phyloP scores from a whole-genome alignment of 352 stramenopile genomes.

The Pythium volutum region DNA sequence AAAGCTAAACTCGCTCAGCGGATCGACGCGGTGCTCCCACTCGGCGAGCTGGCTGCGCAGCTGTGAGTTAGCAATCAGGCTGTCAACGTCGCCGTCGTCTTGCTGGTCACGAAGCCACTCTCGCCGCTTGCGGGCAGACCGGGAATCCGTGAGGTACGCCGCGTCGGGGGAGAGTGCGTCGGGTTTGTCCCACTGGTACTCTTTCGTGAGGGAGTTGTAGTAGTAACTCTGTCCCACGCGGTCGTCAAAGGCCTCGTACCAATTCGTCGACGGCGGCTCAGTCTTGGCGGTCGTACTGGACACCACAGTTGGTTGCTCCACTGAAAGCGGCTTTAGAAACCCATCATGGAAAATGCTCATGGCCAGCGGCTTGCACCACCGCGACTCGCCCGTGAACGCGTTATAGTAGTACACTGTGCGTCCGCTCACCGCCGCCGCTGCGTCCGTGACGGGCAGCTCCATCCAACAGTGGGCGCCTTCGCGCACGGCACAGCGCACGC shows the following conservation, averaged over 20 bases:
- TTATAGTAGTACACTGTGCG: conserved; percentile 76
- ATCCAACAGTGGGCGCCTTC: conserved; percentile 83
- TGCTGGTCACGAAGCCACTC: conserved; percentile 54
- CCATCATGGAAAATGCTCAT: conserved; percentile 75
- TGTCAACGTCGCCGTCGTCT: conserved; percentile 31
- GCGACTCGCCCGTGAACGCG: conserved; percentile 62
- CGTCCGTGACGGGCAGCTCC: conserved; percentile 33
- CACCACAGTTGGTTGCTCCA: neutral
- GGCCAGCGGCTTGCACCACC: conserved; percentile 56
- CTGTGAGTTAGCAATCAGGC: conserved; percentile 33
- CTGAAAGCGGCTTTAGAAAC: conserved; percentile 39
- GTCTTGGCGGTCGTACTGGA: neutral
- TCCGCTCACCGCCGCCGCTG: conserved; percentile 9
- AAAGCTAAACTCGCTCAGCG: conserved; percentile 58
- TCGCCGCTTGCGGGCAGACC: conserved; percentile 35
- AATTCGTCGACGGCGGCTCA: conserved; percentile 25
- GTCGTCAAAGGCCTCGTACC: conserved; percentile 82
- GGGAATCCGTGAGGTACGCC: conserved; percentile 38
- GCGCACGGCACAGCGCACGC: conserved; percentile 56
- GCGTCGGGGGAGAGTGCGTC: conserved; percentile 20
- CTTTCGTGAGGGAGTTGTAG: conserved; percentile 68
- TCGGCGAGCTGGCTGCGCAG: conserved; percentile 35
- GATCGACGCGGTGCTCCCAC: conserved; percentile 70
- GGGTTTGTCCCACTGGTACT: conserved; percentile 74
- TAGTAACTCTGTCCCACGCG: conserved; percentile 62